These are phyloP conservation scores for Podospora comata DNA, from an alignment of 495 filamentous ascomycete species.

Conservation along the genomic window DNA sequence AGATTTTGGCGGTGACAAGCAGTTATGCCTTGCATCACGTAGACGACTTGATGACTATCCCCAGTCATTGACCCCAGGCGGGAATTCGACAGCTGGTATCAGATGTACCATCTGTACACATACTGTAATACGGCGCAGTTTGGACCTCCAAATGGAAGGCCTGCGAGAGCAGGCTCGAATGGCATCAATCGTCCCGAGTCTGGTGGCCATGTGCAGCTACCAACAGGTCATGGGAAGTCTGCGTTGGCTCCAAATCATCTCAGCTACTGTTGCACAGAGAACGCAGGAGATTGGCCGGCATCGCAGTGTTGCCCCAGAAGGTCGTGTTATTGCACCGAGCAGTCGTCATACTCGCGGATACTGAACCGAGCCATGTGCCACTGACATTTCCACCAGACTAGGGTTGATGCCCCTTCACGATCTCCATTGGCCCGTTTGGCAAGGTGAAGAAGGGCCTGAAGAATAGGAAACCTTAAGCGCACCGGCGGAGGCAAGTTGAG, in stretches of 20 bases:
- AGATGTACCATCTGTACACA: not conserved
- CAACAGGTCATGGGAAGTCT: not conserved
- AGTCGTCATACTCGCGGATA: conserved; percentile 8
- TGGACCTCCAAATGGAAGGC: not conserved
- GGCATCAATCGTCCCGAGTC: not conserved
- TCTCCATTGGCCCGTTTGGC: not conserved
- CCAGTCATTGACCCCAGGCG: not conserved
- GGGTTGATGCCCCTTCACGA: not conserved
- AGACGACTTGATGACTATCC: not conserved
- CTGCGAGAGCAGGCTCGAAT: not conserved
- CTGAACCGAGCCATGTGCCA: not conserved
- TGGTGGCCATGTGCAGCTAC: not conserved
- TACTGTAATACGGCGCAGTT: conserved; percentile 5
- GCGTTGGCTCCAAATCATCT: conserved; percentile 1
- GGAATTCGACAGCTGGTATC: not conserved
- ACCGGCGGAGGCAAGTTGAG: not conserved
- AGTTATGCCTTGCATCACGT: not conserved
- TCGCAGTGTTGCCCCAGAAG: not conserved
- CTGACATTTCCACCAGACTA: not conserved
- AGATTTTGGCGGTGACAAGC: not conserved
- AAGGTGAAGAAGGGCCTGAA: not conserved
- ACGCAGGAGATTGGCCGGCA: not conserved
- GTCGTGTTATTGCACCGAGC: not conserved
- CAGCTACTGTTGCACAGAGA: not conserved
- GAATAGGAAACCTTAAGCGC: not conserved